Evolutionary conservation across 2,329 filamentous ascomycete species (phyloP).

Genomic region (Stachybotrys echinatus): DNA sequence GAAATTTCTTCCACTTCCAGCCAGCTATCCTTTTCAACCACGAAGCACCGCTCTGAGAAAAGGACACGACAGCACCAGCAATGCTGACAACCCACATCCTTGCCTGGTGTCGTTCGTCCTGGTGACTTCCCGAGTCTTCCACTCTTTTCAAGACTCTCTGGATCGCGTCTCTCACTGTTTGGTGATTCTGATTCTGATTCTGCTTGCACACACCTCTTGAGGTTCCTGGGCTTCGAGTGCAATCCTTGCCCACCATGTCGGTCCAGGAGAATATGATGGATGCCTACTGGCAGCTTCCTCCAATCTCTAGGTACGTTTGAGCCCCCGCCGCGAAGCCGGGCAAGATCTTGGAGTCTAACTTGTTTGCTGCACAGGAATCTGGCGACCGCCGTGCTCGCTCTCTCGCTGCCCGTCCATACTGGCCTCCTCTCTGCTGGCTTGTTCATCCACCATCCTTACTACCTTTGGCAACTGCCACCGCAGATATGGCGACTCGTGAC

Average conservation of each 20-base stretch:
- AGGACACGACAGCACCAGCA: constrained; percentile 28
- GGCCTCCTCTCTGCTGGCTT: constrained; percentile 43
- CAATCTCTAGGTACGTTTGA: constrained; percentile 33
- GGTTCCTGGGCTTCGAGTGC: constrained; percentile 8
- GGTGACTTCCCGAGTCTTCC: constrained; percentile 5
- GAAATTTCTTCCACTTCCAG: constrained; percentile 12
- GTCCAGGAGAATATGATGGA: constrained; percentile 13
- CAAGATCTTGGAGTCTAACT: neutral
- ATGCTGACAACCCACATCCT: constrained; percentile 22
- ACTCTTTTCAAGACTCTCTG: constrained; percentile 11
- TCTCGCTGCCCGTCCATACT: constrained; percentile 56
- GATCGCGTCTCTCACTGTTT: constrained; percentile 2
- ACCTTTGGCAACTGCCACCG: constrained; percentile 45
- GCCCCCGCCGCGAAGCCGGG: neutral
- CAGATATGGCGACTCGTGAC: constrained; percentile 38
- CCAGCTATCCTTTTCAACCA: constrained; percentile 6
- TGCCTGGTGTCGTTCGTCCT: constrained; percentile 17
- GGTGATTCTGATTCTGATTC: too few species aligned
- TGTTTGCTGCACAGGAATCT: constrained; percentile 59
- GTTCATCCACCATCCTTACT: constrained; percentile 47
- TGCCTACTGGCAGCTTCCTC: constrained; percentile 33
- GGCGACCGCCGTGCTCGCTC: constrained; percentile 53
- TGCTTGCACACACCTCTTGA: too few species aligned
- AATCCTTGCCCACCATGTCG: constrained; percentile 27
- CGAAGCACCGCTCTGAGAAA: constrained; percentile 13